phyloP scores from a whole-genome alignment of 2,329 filamentous ascomycete genomes.

The Bimuria novae-zelandiae region DNA sequence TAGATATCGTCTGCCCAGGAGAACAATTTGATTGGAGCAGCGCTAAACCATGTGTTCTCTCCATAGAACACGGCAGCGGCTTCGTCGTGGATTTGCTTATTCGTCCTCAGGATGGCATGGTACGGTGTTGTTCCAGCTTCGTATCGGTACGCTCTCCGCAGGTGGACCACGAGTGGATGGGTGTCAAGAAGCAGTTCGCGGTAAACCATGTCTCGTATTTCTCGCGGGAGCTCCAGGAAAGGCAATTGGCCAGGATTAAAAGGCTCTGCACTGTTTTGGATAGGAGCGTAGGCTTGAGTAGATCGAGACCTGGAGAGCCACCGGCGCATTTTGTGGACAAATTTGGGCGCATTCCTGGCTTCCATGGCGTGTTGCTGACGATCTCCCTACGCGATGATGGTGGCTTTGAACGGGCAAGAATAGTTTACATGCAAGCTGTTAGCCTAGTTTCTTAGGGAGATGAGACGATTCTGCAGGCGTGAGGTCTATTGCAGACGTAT shows the following conservation, averaged over 20 bases:
- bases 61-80: conserved; percentile 10
- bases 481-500: too few relatives aligned
- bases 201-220: conserved; percentile 10
- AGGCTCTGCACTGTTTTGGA: background rate
- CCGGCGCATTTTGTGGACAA: background rate
- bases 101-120: conserved; percentile 9
- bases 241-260: background rate
- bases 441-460: too few relatives aligned
- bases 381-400: background rate
- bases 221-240: conserved; percentile 9
- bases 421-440: too few relatives aligned
- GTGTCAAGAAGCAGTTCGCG: conserved; percentile 7
- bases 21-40: background rate
- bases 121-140: conserved; percentile 2
- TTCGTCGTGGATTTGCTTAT: conserved; percentile 13
- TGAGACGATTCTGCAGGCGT: too few relatives aligned
- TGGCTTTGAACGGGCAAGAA: too few relatives aligned
- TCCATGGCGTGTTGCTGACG: background rate
- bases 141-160: conserved; percentile 1
- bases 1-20: background rate
- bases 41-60: conserved; percentile 11
- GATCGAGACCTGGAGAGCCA: background rate
- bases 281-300: background rate
- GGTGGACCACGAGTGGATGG: conserved; percentile 2
- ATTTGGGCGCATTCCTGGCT: background rate